A percentile compares a stretch with the other conserved stretches of the same genome.
These are phyloP conservation scores for Polychaeton citri DNA, from an alignment of 2,329 filamentous ascomycete genomes.

Conservation along the genomic window DNA sequence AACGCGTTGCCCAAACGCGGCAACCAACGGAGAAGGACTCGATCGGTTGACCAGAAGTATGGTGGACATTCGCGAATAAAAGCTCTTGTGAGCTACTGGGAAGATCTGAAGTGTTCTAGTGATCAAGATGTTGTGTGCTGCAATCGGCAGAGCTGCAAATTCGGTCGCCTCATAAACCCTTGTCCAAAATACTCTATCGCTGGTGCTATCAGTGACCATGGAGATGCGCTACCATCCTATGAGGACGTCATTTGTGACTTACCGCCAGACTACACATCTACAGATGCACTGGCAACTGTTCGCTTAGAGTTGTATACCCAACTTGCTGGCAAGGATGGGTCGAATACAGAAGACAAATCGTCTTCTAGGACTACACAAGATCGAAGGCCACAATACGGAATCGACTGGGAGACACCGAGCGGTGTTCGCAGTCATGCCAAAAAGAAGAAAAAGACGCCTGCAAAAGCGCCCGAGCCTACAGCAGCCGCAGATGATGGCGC, in stretches of 20 bases:
- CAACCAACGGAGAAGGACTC: conserved; percentile 7
- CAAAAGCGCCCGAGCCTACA: conserved; percentile 21
- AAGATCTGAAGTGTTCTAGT: conserved; percentile 5
- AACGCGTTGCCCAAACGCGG: not conserved
- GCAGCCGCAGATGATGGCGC: conserved; percentile 33
- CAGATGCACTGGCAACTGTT: conserved; percentile 23
- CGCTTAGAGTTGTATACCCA: not conserved
- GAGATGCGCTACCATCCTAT: conserved; percentile 27
- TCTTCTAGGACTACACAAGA: too few relatives aligned
- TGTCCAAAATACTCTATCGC: not conserved
- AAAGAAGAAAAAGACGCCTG: conserved; percentile 39
- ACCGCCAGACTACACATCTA: conserved; percentile 32
- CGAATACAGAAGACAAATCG: too few relatives aligned
- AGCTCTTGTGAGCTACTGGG: conserved; percentile 14
- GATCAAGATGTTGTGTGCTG: not conserved
- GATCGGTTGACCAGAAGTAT: conserved; percentile 28
- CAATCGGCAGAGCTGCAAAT: too few relatives aligned
- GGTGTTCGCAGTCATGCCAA: conserved; percentile 34
- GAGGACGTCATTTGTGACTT: conserved; percentile 28
- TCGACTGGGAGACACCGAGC: not conserved
- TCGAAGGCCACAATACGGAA: too few relatives aligned
- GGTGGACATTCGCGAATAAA: conserved; percentile 19
- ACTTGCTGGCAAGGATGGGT: not conserved
- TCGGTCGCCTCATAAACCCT: not conserved
- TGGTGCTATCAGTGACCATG: conserved; percentile 2